Evolutionary conservation across 495 filamentous ascomycete species (phyloP), one percentile per base, ranked within the genome.

Genomic region (Penicillium paradoxum): DNA sequence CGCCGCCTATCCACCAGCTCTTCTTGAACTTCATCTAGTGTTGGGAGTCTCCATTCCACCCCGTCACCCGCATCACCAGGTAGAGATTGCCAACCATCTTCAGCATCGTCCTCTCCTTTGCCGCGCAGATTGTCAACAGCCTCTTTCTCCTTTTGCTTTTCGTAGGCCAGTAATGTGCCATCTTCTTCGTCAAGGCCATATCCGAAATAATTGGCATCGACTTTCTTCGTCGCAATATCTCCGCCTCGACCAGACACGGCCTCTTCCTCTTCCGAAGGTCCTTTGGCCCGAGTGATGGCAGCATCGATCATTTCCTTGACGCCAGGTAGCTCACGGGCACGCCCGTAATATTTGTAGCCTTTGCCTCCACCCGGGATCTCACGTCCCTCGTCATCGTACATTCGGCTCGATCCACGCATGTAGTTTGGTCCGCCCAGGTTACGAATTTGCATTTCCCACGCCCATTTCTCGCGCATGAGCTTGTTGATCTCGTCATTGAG

Each of bases 401-500:
- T 83, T 53, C 87, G 81, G 27, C 83, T 90, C 1, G 82, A 79
- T 11, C 85, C 89, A n/a, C 93, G 79, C 91, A 95, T 97, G 68
- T 97, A 98, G 72, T 97, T 97, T 36, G 95, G 95, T 13, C 93
- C 93, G 40, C 95, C 95, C 29, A 97, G 69, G 58, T 91, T 90
- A 38, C 91, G 81, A 50, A 98, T 96, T 70, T 96, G 93, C 67
- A 90, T 82, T 73, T 98, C 93, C 93, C 93, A 98, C 79, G 93
- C 88, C 75, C 90, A 88, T 71, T 98, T 98, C 79, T 98, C 93
- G 46, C 90, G 85, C 88, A 98, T 96, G 44, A 95, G 81, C 72
- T 95, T 95, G 75, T 98, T 98, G 78, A 98, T 95, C 73, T 98
- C 95, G 71, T 98, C 93, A 72, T 98, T 98, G 58, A 98, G 78